Conservation (phyloP, 805 yeast genomes). For the Phaffomyces antillensis region DNA sequence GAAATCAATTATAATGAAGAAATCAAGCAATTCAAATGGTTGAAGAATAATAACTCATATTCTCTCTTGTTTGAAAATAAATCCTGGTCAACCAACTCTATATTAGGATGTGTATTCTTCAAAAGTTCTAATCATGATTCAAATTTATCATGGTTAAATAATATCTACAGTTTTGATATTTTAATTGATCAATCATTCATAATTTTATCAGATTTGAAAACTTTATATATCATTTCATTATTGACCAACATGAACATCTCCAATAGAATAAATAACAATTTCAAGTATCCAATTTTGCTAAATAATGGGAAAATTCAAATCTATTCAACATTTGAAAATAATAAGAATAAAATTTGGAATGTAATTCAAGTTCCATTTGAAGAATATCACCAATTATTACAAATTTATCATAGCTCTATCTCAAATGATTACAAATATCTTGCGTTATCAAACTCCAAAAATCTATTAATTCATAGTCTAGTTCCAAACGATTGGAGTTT, state of each 20-base stretch:
- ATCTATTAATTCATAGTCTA: constrained; percentile 19
- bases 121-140: constrained; percentile 22
- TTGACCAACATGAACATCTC: constrained; percentile 1
- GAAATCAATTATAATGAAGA: background rate
- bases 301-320: constrained; percentile 17
- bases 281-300: constrained; percentile 19
- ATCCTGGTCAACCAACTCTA: constrained; percentile 16
- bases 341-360: constrained; percentile 16
- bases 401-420: constrained; percentile 14
- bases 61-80: constrained; percentile 13
- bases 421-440: constrained; percentile 20
- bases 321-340: constrained; percentile 20
- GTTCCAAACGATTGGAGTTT: constrained; percentile 21
- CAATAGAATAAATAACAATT: constrained; percentile 18
- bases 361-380: constrained; percentile 18
- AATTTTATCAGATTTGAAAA: constrained; percentile 1
- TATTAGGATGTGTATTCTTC: no score
- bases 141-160: constrained; percentile 7
- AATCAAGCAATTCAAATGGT: constrained; percentile 11
- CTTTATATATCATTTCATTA: constrained; percentile 1
- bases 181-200: constrained; percentile 5
- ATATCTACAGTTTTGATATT: background rate
- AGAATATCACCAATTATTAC: constrained; percentile 15
- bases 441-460: constrained; percentile 17
- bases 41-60: constrained; percentile 9